phyloP scores from a whole-genome alignment of 331 rosid species.

The Pyrus hybrid region DNA sequence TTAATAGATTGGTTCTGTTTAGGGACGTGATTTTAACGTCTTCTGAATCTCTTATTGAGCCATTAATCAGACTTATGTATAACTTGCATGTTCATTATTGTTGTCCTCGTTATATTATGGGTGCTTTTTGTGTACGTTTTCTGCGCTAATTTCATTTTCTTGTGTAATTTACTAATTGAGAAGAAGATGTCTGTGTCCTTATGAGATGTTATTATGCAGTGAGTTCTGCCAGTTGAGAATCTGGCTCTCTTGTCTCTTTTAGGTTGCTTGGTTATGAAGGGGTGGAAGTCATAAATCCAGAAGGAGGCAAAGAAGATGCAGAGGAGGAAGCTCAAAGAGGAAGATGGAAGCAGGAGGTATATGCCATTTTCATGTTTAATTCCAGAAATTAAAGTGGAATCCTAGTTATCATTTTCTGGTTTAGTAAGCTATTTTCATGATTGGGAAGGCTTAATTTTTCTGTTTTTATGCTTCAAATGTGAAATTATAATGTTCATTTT shows the following conservation, averaged over 20 bases:
- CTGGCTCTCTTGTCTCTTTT: constrained; percentile 13
- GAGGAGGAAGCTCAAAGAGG: constrained; percentile 80
- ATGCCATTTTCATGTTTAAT: not conserved
- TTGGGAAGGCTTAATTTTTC: too few relatives aligned
- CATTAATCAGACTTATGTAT: not conserved
- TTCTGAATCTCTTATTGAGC: not conserved
- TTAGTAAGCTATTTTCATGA: too few relatives aligned
- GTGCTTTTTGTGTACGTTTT: not conserved
- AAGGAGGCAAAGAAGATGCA: constrained; percentile 84
- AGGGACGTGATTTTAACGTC: not conserved
- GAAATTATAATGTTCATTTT: not conserved
- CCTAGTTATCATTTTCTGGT: too few relatives aligned
- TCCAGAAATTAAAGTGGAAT: not conserved
- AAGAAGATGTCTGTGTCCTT: not conserved
- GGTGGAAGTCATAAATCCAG: constrained; percentile 85
- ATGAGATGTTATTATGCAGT: not conserved
- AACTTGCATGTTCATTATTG: not conserved
- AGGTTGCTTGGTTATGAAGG: constrained; percentile 86
- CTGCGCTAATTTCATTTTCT: not conserved
- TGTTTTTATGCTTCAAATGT: not conserved
- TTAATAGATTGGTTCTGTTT: not conserved
- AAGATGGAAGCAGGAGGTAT: constrained; percentile 91
- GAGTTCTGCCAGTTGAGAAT: constrained; percentile 8
- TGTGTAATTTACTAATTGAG: not conserved
- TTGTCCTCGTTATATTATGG: not conserved